Evolutionary conservation across 1,284 basidiomycete genomes (phyloP), one percentile per base, ranked within the genome.

Genomic region (Pyrrhoderma lamaoense): DNA sequence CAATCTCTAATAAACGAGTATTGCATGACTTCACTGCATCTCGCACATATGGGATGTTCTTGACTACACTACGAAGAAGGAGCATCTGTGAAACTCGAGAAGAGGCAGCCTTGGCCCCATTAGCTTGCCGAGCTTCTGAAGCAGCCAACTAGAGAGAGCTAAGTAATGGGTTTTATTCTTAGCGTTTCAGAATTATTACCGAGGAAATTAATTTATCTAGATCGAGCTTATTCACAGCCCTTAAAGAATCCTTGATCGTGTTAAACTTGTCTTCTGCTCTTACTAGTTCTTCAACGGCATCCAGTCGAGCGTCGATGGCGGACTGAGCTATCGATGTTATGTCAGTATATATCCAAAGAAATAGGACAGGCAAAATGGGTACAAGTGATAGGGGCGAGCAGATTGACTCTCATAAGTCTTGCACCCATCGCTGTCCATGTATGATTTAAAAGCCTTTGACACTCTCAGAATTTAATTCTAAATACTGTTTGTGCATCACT

Each of bases 361-460:
- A 45, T 22, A 18, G 18, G 25, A 23, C 25, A 39, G 5, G n/a
- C 13, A 31, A 50, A 39, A 53, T 2, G 38, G 8, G 61, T 59
- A 83, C 91, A 75, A 44, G 85, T 89, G 42, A 88, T 72, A 0
- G 94, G 94, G 22, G 92, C 85, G 8, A 97, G 73, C 18, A 98
- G 76, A 54, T 85, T 93, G 22, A 83, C 77, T 47, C 90, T 77
- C 27, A 97, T 68, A 27, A 93, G 71, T 9, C 93, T 75, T 3
- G 78, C 68, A 0, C 84, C 93, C 92, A 96, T 95, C 0, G 90
- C 82, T 0, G 93, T 96, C 59, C 76, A 86, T 1, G 91, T 93
- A 53, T 87, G 75, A 60, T 96, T 86, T 45, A 96, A 67, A 2
- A 78, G 62, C 38, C 88, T 82, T 54, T 8, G 19, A 38, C 31